Evolutionary conservation across 345 rosid species (phyloP).

Genomic region (Jatropha curcas): DNA sequence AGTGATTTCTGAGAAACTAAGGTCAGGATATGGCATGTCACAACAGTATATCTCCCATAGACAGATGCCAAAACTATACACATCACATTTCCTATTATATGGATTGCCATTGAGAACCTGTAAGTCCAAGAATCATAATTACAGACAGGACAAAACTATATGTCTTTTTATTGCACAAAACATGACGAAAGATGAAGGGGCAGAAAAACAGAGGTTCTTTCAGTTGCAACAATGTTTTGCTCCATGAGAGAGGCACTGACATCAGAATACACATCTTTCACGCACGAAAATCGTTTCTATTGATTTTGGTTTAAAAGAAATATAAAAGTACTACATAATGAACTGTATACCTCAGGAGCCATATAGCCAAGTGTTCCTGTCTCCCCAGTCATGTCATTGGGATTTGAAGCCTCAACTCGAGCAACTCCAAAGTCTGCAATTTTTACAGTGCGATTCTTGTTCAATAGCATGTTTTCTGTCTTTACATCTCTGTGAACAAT

Average conservation of each 20-base stretch:
- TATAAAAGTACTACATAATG: background rate
- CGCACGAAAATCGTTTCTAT: background rate
- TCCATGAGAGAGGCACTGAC: background rate
- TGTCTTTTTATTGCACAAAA: background rate
- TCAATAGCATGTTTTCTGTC: conserved; percentile 97
- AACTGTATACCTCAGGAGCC: conserved; percentile 94
- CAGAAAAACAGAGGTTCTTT: background rate
- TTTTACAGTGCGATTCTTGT: conserved; percentile 77
- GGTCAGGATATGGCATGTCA: conserved; percentile 98
- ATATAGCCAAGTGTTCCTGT: conserved; percentile 99
- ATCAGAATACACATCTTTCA: background rate
- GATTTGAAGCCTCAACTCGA: conserved; percentile 97
- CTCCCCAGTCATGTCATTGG: conserved; percentile 99
- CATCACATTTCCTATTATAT: conserved; percentile 95
- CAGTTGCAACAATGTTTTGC: background rate
- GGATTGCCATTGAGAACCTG: conserved; percentile 97
- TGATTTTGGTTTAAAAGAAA: background rate
- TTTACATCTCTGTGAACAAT: conserved; percentile 98
- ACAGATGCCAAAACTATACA: conserved; percentile 94
- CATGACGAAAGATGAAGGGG: background rate
- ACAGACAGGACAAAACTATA: conserved; percentile 2
- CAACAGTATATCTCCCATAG: conserved; percentile 98
- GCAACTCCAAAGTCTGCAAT: conserved; percentile 99
- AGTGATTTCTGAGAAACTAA: conserved; percentile 92
- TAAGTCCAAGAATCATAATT: background rate